phyloP scores from a whole-genome alignment of 768 basidiomycete genomes.

The Boletus rubescentipes region DNA sequence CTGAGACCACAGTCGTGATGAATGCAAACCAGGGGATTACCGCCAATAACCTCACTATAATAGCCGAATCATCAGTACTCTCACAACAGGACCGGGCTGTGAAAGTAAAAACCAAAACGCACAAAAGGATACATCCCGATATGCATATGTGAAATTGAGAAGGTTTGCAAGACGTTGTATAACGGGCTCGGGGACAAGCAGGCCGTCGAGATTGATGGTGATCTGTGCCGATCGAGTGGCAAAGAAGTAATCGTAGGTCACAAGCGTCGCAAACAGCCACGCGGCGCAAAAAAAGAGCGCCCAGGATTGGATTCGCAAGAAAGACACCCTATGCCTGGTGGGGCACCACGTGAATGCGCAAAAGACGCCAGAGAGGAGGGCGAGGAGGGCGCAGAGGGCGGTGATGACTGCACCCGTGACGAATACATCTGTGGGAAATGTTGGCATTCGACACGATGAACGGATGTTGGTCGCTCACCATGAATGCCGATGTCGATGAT shows the following conservation, averaged over 20 bases:
- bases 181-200: constrained; percentile 35
- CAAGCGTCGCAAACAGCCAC: constrained; percentile 50
- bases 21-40: constrained; percentile 54
- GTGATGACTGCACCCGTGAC: constrained; percentile 38
- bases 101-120: background rate
- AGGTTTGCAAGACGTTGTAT: constrained; percentile 37
- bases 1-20: constrained; percentile 39
- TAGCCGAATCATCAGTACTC: background rate
- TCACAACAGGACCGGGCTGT: background rate
- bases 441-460: background rate
- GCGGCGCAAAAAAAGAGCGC: constrained; percentile 42
- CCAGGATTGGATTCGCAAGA: constrained; percentile 35
- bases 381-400: constrained; percentile 34
- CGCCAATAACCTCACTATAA: constrained; percentile 46
- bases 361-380: constrained; percentile 31
- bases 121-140: constrained; percentile 49
- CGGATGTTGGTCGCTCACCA: constrained; percentile 5
- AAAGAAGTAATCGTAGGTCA: constrained; percentile 48
- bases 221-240: constrained; percentile 46
- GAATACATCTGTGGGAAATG: constrained; percentile 36
- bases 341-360: constrained; percentile 23
- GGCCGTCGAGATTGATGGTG: constrained; percentile 39
- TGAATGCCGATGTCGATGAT: constrained; percentile 9
- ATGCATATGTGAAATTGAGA: constrained; percentile 43
- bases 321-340: background rate